These are phyloP conservation scores for Myriosclerotinia duriaeana DNA, from an alignment of 2,329 filamentous ascomycete species.

Conservation along the genomic window DNA sequence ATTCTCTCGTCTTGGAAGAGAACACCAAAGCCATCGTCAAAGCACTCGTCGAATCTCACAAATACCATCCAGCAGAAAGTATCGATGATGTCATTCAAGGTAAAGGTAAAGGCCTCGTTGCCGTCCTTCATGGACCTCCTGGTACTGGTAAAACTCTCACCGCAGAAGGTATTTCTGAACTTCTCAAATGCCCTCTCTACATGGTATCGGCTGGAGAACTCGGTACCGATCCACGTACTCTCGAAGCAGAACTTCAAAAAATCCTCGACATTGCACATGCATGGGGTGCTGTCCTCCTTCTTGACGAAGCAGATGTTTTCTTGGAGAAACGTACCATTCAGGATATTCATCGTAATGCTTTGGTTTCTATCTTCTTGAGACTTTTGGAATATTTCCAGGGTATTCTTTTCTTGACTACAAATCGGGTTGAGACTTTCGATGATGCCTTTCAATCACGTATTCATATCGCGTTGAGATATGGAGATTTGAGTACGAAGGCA, in stretches of 20 bases:
- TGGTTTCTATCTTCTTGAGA: conserved; percentile 84
- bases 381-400: conserved; percentile 90
- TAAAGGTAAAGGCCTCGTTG: conserved; percentile 82
- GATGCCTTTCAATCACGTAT: conserved; percentile 88
- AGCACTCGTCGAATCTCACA: conserved; percentile 80
- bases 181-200: conserved; percentile 78
- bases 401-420: conserved; percentile 86
- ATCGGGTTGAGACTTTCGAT: conserved; percentile 84
- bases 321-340: conserved; percentile 79
- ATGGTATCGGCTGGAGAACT: conserved; percentile 81
- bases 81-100: conserved; percentile 82
- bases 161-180: conserved; percentile 80
- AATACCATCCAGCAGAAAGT: conserved; percentile 75
- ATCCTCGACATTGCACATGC: conserved; percentile 83
- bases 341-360: conserved; percentile 80
- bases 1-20: conserved; percentile 70
- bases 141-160: conserved; percentile 89
- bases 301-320: conserved; percentile 85
- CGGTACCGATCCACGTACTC: conserved; percentile 69
- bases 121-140: conserved; percentile 79
- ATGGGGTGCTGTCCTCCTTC: conserved; percentile 80
- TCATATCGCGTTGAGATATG: conserved; percentile 80
- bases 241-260: conserved; percentile 77
- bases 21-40: conserved; percentile 68
- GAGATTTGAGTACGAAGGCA: conserved; percentile 68